phyloP scores from a whole-genome alignment of 352 stramenopile genomes.

The Phytophthora pistaciae region DNA sequence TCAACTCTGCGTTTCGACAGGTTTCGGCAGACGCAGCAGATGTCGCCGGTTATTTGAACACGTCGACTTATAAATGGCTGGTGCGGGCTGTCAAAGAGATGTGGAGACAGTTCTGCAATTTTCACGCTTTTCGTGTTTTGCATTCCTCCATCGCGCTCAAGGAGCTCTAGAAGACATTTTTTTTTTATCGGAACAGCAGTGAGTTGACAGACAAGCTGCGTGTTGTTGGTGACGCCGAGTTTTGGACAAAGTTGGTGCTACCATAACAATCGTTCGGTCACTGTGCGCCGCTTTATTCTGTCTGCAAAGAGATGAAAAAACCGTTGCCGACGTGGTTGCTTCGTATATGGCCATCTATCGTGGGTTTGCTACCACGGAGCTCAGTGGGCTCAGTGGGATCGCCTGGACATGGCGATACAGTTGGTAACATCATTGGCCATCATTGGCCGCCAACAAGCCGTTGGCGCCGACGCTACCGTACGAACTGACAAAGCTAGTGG shows the following conservation, averaged over 20 bases:
- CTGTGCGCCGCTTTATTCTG: conserved; percentile 8
- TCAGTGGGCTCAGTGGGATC: too few species aligned
- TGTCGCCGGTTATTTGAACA: conserved; percentile 15
- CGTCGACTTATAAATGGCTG: conserved; percentile 27
- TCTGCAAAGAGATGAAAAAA: conserved; percentile 18
- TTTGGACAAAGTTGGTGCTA: conserved; percentile 17
- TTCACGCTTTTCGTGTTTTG: conserved; percentile 20
- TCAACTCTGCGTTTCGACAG: conserved; percentile 5
- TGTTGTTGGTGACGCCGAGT: not conserved
- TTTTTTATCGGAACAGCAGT: conserved; percentile 10
- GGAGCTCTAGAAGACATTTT: conserved; percentile 14
- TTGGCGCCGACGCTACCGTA: too few species aligned
- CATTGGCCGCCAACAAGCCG: too few species aligned
- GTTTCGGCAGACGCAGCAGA: conserved; percentile 9
- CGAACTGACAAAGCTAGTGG: too few species aligned
- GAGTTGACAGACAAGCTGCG: not conserved
- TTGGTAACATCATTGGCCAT: too few species aligned
- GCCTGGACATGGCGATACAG: too few species aligned
- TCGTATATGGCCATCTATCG: conserved; percentile 9
- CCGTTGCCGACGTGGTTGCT: conserved; percentile 7
- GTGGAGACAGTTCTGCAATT: conserved; percentile 9
- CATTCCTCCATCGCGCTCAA: conserved; percentile 11
- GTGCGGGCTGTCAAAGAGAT: conserved; percentile 12
- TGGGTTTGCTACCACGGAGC: not conserved
- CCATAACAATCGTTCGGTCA: conserved; percentile 3